A percentile compares a stretch with the other conserved stretches of the same genome.
Evolutionary conservation across 2,329 filamentous ascomycete species (phyloP).

Genomic region (Pseudogymnoascus sp.): DNA sequence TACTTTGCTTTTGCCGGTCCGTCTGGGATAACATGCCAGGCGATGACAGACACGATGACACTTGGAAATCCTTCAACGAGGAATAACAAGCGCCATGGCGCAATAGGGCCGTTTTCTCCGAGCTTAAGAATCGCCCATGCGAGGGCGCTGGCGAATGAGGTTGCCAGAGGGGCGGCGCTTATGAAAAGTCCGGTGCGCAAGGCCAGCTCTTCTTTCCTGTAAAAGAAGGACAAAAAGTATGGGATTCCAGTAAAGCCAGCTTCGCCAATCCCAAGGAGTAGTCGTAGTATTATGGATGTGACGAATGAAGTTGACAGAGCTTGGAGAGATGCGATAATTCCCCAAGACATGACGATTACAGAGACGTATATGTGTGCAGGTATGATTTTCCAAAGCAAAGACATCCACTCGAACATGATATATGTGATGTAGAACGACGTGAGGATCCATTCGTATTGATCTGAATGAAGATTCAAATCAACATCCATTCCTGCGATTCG

Average conservation of each 20-base stretch:
- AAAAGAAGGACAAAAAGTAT: constrained; percentile 60
- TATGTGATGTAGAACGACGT: constrained; percentile 58
- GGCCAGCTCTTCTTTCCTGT: constrained; percentile 65
- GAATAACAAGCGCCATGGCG: constrained; percentile 80
- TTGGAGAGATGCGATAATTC: constrained; percentile 70
- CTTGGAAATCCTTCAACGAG: constrained; percentile 81
- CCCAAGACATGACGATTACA: constrained; percentile 69
- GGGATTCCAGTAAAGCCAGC: constrained; percentile 60
- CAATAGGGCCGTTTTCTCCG: constrained; percentile 59
- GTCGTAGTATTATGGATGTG: constrained; percentile 48
- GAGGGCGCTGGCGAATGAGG: constrained; percentile 71
- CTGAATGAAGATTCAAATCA: constrained; percentile 47
- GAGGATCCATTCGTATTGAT: constrained; percentile 55
- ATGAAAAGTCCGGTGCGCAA: constrained; percentile 82
- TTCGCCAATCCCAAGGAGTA: constrained; percentile 56
- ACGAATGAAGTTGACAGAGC: constrained; percentile 57
- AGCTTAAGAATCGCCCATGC: constrained; percentile 72
- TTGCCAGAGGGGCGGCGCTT: constrained; percentile 75
- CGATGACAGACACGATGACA: constrained; percentile 64
- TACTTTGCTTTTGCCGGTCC: constrained; percentile 60
- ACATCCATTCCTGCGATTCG: constrained; percentile 57
- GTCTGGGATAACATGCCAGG: constrained; percentile 73
- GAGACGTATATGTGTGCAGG: constrained; percentile 56
- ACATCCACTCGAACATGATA: constrained; percentile 60
- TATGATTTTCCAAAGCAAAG: constrained; percentile 52